Evolutionary conservation across 2,329 filamentous ascomycete species (phyloP).

Genomic region (Aspergillus sp.): DNA sequence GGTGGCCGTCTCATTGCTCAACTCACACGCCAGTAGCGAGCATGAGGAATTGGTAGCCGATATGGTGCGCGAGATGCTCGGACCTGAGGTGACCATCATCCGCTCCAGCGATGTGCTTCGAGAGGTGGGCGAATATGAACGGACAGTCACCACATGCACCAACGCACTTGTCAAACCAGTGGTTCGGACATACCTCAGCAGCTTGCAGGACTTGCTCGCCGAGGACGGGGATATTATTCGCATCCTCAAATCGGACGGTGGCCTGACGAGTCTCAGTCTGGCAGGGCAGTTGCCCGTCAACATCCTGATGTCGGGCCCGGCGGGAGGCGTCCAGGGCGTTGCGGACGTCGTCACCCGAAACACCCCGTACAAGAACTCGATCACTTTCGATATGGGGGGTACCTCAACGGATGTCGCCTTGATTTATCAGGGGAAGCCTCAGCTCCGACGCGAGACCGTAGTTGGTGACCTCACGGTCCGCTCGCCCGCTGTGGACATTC

Average conservation of each 20-base stretch:
- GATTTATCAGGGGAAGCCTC: slow-evolving; percentile 42
- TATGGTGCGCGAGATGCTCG: slow-evolving; percentile 44
- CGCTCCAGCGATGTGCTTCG: slow-evolving; percentile 47
- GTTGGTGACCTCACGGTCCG: slow-evolving; percentile 45
- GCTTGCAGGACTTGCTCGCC: no score
- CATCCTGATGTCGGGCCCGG: slow-evolving; percentile 50
- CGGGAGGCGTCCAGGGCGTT: slow-evolving; percentile 50
- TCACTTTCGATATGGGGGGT: slow-evolving; percentile 52
- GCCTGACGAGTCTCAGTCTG: slow-evolving; percentile 45
- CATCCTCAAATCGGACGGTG: slow-evolving; percentile 51
- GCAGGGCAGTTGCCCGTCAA: slow-evolving; percentile 49
- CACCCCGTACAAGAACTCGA: slow-evolving; percentile 48
- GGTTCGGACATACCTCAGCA: slow-evolving; percentile 45
- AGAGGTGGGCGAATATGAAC: slow-evolving; percentile 50
- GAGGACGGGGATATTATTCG: slow-evolving; percentile 32
- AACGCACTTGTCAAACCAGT: slow-evolving; percentile 50
- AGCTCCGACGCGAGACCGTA: slow-evolving; percentile 46
- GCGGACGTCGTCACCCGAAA: slow-evolving; percentile 46
- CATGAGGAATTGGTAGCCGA: slow-evolving; percentile 42
- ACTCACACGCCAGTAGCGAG: slow-evolving; percentile 45
- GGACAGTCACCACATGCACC: slow-evolving; percentile 48
- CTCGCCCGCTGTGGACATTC: slow-evolving; percentile 49
- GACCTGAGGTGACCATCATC: slow-evolving; percentile 42
- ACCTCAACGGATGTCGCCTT: slow-evolving; percentile 50
- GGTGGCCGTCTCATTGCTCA: slow-evolving; percentile 47